Base-by-base conservation (phyloP, 305 asterid species). In the Fraxinus paxiana region DNA sequence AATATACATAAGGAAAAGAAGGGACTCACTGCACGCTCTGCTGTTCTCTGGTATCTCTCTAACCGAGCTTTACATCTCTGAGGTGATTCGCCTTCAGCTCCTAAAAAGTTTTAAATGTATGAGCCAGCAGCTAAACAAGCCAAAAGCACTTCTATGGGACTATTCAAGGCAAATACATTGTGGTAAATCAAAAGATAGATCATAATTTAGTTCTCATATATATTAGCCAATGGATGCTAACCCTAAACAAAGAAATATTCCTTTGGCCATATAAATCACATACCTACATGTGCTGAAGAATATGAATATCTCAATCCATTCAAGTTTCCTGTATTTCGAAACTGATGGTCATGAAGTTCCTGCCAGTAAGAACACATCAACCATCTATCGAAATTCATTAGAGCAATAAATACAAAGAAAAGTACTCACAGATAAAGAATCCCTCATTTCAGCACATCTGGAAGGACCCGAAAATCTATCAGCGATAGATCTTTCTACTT, bases 1-100 rank as follows among this genome's bases (percentile, higher is more conserved):
- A 69, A 79, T 43, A 41, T 79, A 82, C 17, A 76, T 30, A 78
- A 61, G 41, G 83, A 72, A 77, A 59, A 79, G 80, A 59, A 81
- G 79, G 84, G 75, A 87, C 96, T 74, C 87, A 95, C 99, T 48
- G 98, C 98, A 80, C 97, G 97, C 86, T 93, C 97, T 35, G 96
- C 92, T 79, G 97, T 95, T 83, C 99, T 90, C 87, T 88, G 91
- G 82, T 92, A 92, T 87, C 99, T 89, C 90, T 95, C 98, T 83
- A 93, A 80, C 75, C 98, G 97, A 86, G 99, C 98, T 88, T 91
- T 93, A 84, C 93, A 86, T 88, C 98, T 88, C 86, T 92, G 97
- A 61, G 96, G 94, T 65, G 97, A 92, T 88, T 92, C 98, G 59
- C 96, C 84, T 86, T 95, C 96, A 79, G 88, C 88, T 81, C 96